A percentile compares a stretch with the other conserved stretches of the same genome.
These are phyloP conservation scores for Pichia kudriavzevii DNA, from an alignment of 1,139 yeast species.

Conservation along the genomic window DNA sequence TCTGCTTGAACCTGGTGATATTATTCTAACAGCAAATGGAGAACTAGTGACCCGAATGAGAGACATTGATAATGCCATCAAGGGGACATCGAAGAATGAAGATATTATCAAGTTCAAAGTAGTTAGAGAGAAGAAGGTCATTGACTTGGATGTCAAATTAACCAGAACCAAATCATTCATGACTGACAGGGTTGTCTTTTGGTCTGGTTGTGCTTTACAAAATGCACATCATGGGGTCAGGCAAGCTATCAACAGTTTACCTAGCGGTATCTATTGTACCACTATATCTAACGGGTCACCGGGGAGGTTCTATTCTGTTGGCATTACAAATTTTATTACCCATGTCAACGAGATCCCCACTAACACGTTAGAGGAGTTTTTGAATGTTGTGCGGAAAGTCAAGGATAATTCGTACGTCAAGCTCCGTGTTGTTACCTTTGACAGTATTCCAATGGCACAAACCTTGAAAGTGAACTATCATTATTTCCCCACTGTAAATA, in stretches of 20 bases:
- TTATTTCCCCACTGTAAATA: constrained; percentile 77
- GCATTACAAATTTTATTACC: constrained; percentile 76
- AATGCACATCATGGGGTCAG: constrained; percentile 64
- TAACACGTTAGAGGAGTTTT: constrained; percentile 57
- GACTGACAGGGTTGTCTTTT: constrained; percentile 61
- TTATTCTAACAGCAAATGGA: constrained; percentile 63
- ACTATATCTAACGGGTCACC: constrained; percentile 75
- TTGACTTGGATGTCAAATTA: constrained; percentile 58
- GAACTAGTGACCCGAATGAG: constrained; percentile 56
- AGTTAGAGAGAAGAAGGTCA: constrained; percentile 50
- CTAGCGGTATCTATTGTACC: constrained; percentile 78
- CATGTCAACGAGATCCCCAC: constrained; percentile 79
- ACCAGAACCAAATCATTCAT: constrained; percentile 47
- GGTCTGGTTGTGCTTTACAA: constrained; percentile 76
- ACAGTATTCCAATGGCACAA: constrained; percentile 77
- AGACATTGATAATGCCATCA: constrained; percentile 52
- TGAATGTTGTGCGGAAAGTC: constrained; percentile 46
- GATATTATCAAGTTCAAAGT: constrained; percentile 50
- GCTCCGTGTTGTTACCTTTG: constrained; percentile 74
- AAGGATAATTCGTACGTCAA: constrained; percentile 79
- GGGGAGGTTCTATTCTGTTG: constrained; percentile 75
- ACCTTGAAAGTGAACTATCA: constrained; percentile 85
- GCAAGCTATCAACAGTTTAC: constrained; percentile 69
- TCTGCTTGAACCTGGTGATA: constrained; percentile 56
- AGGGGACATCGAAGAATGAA: constrained; percentile 22